Base-by-base conservation (phyloP, 306 rosid species). In the Pueraria montana region DNA sequence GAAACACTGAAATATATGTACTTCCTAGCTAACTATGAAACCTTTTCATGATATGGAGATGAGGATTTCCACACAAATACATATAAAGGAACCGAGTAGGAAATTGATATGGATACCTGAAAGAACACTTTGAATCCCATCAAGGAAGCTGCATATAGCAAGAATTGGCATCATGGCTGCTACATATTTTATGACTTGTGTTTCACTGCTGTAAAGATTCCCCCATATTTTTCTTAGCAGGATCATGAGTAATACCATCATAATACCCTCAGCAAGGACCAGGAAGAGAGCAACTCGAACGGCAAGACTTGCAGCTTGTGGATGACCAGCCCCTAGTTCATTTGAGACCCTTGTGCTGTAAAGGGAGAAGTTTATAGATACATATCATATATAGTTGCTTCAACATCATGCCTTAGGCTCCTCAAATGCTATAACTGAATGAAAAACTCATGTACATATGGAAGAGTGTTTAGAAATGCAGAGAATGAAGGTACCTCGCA, bases 221-320 rank as follows among this genome's bases (percentile, higher is more conserved):
- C 92, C 91, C 94, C 97, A 89, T 52, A 89, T 12, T 65, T 90
- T 86, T 58, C 92, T 83, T 34, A 90, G 69, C 50, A 86, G 80
- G 12, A 92, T 83, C 38, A 92, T 27, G 26, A 83, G 49, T 18
- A 52, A 18, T 75, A 86, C 94, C 34, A 82, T 70, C 30, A 90
- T 34, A 64, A 80, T 18, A 4, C 84, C 79, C 73, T 46, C 80
- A 46, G 52, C 27, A 46, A 81, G 5, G 77, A 20, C 80, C 24
- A 72, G 10, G 50, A 24, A 18, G 26, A 81, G 20, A 52, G 56
- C 84, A 17, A 73, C 74, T 4, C 56, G 20, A 61, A 81, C 80
- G 9, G 84, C 80, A 21, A 81, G 23, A 61, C 63, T 71, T 30
- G 73, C 73, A 81, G 79, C 65, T 61, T 61, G 72, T 58, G 78